These are phyloP conservation scores for Cenococcum geophilum DNA, from an alignment of 495 filamentous ascomycete species.

Conservation along the genomic window DNA sequence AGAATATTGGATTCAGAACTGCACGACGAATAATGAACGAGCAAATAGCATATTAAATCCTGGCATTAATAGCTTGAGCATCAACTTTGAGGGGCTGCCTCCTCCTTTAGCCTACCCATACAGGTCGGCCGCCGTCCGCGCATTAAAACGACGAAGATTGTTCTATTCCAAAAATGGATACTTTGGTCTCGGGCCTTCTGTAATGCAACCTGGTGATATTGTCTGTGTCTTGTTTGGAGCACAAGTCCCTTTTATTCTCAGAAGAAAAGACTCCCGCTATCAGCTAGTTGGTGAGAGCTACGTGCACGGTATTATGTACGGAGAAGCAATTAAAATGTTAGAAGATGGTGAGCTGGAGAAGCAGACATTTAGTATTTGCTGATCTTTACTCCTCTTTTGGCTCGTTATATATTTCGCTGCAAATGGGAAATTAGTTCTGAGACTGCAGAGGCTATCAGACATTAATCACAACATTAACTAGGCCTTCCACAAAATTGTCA, in stretches of 20 bases:
- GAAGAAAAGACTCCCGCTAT: slow-evolving; percentile 15
- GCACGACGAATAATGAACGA: slow-evolving; percentile 14
- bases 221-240: slow-evolving; percentile 36
- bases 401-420: no score
- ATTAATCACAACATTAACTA: no score
- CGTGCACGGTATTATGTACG: slow-evolving; percentile 2
- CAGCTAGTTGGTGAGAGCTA: slow-evolving; percentile 34
- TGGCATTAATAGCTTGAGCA: not conserved
- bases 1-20: slow-evolving; percentile 11
- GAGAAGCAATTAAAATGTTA: not conserved
- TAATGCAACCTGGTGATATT: slow-evolving; percentile 27
- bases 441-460: no score
- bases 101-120: not conserved
- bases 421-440: no score
- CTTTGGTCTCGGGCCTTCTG: slow-evolving; percentile 29
- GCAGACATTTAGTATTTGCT: no score
- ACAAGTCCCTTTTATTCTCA: slow-evolving; percentile 30
- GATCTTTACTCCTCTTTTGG: no score
- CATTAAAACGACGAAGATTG: not conserved
- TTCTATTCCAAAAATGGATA: slow-evolving; percentile 11
- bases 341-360: not conserved
- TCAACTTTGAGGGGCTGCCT: not conserved
- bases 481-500: no score
- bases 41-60: not conserved
- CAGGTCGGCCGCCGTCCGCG: not conserved